Percentiles rank a stretch among this genome's conserved stretches.
phyloP scores from a whole-genome alignment of 78 protist genomes.

The Dictyostelium brefeldianum region DNA sequence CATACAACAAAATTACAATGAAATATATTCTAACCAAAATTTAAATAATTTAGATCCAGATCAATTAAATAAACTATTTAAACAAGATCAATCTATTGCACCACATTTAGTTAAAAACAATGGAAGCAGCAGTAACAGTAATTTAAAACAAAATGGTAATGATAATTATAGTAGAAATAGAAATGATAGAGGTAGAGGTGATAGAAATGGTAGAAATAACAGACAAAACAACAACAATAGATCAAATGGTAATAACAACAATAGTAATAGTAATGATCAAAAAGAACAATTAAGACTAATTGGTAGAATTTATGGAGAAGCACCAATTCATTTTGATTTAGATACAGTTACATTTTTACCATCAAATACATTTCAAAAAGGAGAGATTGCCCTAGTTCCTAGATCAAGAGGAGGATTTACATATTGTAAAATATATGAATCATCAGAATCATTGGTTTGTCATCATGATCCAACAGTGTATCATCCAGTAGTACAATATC shows the following conservation, averaged over 20 bases:
- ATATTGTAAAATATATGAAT: conserved; percentile 40
- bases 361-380: conserved; percentile 18
- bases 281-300: not conserved
- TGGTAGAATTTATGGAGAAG: conserved; percentile 45
- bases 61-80: conserved; percentile 50
- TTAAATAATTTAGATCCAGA: conserved; percentile 35
- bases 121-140: not conserved
- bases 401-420: conserved; percentile 77
- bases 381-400: conserved; percentile 74
- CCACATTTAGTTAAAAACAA: not conserved
- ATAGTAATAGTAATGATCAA: not conserved
- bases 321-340: conserved; percentile 58
- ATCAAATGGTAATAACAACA: not conserved
- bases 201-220: not conserved
- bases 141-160: not conserved
- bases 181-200: not conserved
- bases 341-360: conserved; percentile 66
- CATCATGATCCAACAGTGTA: conserved; percentile 63
- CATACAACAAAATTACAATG: no score
- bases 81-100: not conserved
- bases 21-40: not conserved
- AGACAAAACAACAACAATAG: not conserved
- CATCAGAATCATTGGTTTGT: not conserved
- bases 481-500: conserved; percentile 60
- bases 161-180: not conserved